Base-by-base conservation (phyloP, 2,329 filamentous ascomycete genomes). In the Sarocladium brachiariae region DNA sequence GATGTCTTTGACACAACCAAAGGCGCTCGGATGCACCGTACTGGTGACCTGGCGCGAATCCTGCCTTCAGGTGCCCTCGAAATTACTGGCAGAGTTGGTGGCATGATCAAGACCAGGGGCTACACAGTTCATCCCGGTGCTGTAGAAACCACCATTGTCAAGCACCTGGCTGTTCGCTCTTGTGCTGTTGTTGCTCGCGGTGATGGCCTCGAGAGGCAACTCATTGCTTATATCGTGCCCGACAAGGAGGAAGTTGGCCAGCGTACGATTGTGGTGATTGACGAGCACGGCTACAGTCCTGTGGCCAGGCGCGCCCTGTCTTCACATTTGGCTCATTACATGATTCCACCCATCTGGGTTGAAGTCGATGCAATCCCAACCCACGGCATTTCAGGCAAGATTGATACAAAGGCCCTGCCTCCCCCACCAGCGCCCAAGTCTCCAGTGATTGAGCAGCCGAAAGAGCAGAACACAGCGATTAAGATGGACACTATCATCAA, bases 281-380 rank as follows among this genome's bases (percentile, higher is more conserved):
- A 89, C 53, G 79, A 84, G 51, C 77, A 81, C 24, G 86, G 85
- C 4, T 84, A 87, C 64, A 89, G 86, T 57, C 81, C 86, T 1
- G 75, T 76, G 5, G 81, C 86, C 2, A 77, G 87, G 43, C 78
- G 81, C 51, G 76, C 77, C 14, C 73, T 92, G 2, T 75, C 82
- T 1, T 70, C 77, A 14, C 81, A 82, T 55, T 74, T 92, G 25
- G 87, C 87, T 1, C 86, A 88, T 54, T 92, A 92, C 66, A 91
- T 92, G 87, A 84, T 92, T 50, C 87, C 87, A 0, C 76, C 84
- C 1, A 65, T 90, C 2, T 92, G 87, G 87, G 82, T 91, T 33
- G 79, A 86, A 59, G 67, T 91, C 27, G 77, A 84, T 2, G 76
- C 78, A 53, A 67, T 92, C 4, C 87, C 87, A 0, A 90, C 86